phyloP scores from a whole-genome alignment of 2,329 filamentous ascomycete genomes.

The Phoma sp. region DNA sequence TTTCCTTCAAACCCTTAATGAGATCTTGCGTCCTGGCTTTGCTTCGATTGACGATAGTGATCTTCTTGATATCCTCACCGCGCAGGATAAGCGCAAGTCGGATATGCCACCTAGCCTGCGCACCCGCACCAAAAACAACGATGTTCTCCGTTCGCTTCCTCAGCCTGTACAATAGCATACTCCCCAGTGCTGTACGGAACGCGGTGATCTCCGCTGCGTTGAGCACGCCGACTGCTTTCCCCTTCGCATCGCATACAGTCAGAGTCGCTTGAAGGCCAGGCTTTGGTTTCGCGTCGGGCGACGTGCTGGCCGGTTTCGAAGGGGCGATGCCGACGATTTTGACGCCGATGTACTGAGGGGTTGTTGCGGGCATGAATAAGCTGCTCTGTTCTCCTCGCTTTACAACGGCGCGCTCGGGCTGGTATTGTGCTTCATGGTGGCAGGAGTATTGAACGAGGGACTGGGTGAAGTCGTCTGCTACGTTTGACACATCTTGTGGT shows the following conservation, averaged over 20 bases:
- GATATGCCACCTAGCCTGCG: slow-evolving; percentile 59
- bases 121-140: slow-evolving; percentile 57
- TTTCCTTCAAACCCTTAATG: neutral
- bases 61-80: slow-evolving; percentile 39
- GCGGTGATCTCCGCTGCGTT: slow-evolving; percentile 78
- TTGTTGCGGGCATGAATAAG: slow-evolving; percentile 76
- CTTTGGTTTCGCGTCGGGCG: slow-evolving; percentile 26
- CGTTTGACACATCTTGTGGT: neutral
- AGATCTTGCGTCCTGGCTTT: slow-evolving; percentile 17
- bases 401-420: slow-evolving; percentile 52
- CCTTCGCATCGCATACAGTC: slow-evolving; percentile 60
- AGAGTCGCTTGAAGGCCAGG: slow-evolving; percentile 67
- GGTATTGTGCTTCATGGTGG: slow-evolving; percentile 43
- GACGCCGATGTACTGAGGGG: slow-evolving; percentile 68
- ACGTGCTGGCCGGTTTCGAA: slow-evolving; percentile 20
- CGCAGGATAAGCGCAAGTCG: slow-evolving; percentile 52
- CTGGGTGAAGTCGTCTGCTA: slow-evolving; percentile 9
- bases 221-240: slow-evolving; percentile 70
- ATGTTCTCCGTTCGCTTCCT: slow-evolving; percentile 38
- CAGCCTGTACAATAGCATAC: slow-evolving; percentile 61
- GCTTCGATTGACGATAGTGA: slow-evolving; percentile 37
- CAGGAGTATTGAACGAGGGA: slow-evolving; percentile 41
- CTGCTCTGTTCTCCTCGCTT: slow-evolving; percentile 59
- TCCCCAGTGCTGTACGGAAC: slow-evolving; percentile 78
- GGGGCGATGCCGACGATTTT: slow-evolving; percentile 73